Percentiles rank a stretch among this genome's conserved stretches.
These are phyloP conservation scores for Anthracocystis walkeri DNA, from an alignment of 1,284 basidiomycete genomes.

Conservation along the genomic window DNA sequence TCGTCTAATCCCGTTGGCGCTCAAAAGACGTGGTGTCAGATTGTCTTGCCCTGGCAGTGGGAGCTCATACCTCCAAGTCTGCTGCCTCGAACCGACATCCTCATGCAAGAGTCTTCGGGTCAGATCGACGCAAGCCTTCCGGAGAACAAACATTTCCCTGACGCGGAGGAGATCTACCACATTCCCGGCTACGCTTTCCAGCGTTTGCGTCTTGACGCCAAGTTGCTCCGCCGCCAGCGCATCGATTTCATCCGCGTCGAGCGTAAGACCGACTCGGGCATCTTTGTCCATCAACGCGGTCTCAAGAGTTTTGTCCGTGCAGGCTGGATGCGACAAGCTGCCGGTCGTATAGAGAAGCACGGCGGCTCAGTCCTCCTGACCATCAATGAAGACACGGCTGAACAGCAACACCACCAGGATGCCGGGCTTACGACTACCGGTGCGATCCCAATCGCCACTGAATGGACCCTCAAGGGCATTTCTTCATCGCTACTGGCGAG, in stretches of 20 bases:
- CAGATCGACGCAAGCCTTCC: constrained; percentile 15
- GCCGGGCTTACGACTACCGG: constrained; percentile 14
- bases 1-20: constrained; percentile 28
- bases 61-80: constrained; percentile 48
- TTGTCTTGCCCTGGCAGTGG: constrained; percentile 52
- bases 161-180: constrained; percentile 48
- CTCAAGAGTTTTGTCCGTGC: constrained; percentile 45
- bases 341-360: constrained; percentile 20
- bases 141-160: constrained; percentile 39
- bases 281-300: constrained; percentile 29
- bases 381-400: constrained; percentile 6
- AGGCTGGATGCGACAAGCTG: constrained; percentile 45
- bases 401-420: constrained; percentile 24
- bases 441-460: constrained; percentile 17
- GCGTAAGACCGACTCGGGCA: constrained; percentile 29
- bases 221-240: constrained; percentile 32
- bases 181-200: constrained; percentile 43
- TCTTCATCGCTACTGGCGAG: constrained; percentile 57
- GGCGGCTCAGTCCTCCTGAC: constrained; percentile 22
- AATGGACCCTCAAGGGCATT: constrained; percentile 45
- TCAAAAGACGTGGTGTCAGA: constrained; percentile 24
- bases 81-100: constrained; percentile 36
- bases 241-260: constrained; percentile 56
- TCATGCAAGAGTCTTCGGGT: constrained; percentile 11
- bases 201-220: constrained; percentile 46